These are phyloP conservation scores for Delitschia confertaspora DNA, from an alignment of 495 filamentous ascomycete genomes.

Conservation along the genomic window DNA sequence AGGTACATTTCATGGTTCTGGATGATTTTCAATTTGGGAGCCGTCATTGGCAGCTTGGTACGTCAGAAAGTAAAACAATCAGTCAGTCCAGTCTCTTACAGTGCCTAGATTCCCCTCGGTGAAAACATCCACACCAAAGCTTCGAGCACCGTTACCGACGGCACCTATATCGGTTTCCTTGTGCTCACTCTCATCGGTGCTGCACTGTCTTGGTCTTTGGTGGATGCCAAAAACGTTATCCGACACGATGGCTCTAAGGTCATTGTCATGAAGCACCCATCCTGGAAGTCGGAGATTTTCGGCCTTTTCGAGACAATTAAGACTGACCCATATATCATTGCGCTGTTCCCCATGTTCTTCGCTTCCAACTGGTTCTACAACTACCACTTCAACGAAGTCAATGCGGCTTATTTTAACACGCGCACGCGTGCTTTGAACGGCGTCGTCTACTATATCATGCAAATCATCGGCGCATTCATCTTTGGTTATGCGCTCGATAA, in stretches of 20 bases:
- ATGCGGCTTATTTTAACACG: conserved; percentile 66
- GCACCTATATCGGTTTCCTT: conserved; percentile 86
- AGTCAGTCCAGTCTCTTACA: neutral
- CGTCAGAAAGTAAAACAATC: no score
- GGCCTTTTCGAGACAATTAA: conserved; percentile 69
- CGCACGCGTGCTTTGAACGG: conserved; percentile 77
- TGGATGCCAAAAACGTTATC: conserved; percentile 65
- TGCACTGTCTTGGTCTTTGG: conserved; percentile 59
- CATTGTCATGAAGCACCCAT: conserved; percentile 80
- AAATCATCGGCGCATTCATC: conserved; percentile 74
- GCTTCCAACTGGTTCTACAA: conserved; percentile 40
- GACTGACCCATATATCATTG: conserved; percentile 65
- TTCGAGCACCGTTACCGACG: conserved; percentile 60
- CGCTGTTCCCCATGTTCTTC: conserved; percentile 57
- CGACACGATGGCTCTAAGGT: conserved; percentile 76
- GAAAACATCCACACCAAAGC: conserved; percentile 60
- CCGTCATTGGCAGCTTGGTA: conserved; percentile 78
- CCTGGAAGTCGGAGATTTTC: conserved; percentile 57
- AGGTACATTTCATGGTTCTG: conserved; percentile 86
- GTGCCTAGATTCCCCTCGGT: conserved; percentile 57
- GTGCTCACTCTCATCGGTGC: conserved; percentile 77
- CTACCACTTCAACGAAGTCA: conserved; percentile 51
- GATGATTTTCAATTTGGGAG: conserved; percentile 92
- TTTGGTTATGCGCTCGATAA: conserved; percentile 72
- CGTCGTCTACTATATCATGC: conserved; percentile 75